Percentiles rank a stretch among this genome's conserved stretches.
Conservation (phyloP, 1,284 basidiomycete genomes). For the Papiliotrema flavescens region DNA sequence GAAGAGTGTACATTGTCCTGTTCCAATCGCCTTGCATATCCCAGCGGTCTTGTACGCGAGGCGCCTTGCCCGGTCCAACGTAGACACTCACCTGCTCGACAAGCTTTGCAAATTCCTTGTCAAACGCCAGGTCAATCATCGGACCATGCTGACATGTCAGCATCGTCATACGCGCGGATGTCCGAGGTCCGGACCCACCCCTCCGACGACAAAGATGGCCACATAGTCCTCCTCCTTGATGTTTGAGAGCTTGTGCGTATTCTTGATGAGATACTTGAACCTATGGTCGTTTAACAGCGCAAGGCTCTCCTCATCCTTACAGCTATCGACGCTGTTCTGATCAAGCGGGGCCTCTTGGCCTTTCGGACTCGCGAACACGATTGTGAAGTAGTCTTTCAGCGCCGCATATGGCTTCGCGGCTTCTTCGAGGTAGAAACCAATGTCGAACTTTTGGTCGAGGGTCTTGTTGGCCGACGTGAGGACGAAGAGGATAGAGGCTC, state of each 20-base stretch:
- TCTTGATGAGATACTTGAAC: constrained; percentile 59
- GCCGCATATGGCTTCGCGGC: constrained; percentile 77
- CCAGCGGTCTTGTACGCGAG: too few relatives aligned
- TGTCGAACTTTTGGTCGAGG: constrained; percentile 49
- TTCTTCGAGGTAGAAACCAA: constrained; percentile 68
- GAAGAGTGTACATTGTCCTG: too few relatives aligned
- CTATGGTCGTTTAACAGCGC: constrained; percentile 62
- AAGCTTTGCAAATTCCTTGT: constrained; percentile 60
- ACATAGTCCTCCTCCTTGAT: constrained; percentile 62
- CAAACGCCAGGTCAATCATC: constrained; percentile 56
- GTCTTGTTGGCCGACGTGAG: constrained; percentile 67
- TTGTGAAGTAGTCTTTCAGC: constrained; percentile 57
- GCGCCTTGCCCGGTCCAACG: too few relatives aligned
- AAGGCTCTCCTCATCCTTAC: constrained; percentile 58
- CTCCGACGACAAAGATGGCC: constrained; percentile 74
- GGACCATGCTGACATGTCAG: not conserved
- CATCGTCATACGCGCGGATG: too few relatives aligned
- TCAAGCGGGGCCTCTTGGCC: constrained; percentile 73
- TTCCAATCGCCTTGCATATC: too few relatives aligned
- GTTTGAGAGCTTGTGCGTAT: constrained; percentile 61
- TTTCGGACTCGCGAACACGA: constrained; percentile 67
- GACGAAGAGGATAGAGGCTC: constrained; percentile 60
- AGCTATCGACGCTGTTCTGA: constrained; percentile 51
- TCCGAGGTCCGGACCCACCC: constrained; percentile 33
- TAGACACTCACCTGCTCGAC: constrained; percentile 57